Evolutionary conservation across 352 stramenopile genomes (phyloP).

Genomic region (Elongisporangium undulatum): DNA sequence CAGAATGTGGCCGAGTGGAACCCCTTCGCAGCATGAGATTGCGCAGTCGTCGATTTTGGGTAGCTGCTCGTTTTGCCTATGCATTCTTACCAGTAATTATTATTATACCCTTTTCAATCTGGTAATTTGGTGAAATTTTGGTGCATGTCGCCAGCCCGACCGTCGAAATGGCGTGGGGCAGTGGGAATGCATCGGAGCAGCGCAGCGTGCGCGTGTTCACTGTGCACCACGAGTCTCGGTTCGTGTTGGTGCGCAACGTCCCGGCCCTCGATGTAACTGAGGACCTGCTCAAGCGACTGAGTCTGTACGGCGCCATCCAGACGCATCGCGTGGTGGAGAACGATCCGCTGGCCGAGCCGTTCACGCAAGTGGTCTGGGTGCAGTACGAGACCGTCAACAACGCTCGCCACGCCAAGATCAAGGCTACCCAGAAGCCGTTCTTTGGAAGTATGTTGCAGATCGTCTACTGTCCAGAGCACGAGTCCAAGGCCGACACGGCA

Average conservation of each 20-base stretch:
- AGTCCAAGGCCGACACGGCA: slow-evolving; percentile 53
- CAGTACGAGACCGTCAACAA: slow-evolving; percentile 77
- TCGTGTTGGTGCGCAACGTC: slow-evolving; percentile 57
- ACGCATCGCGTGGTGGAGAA: slow-evolving; percentile 34
- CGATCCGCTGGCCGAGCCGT: slow-evolving; percentile 23
- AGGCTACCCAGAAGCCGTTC: slow-evolving; percentile 55
- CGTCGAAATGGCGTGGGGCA: not conserved
- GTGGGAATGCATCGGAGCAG: not conserved
- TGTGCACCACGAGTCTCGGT: slow-evolving; percentile 52
- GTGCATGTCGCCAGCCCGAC: not conserved
- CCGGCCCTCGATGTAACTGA: slow-evolving; percentile 50
- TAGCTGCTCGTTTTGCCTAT: not conserved
- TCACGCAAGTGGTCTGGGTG: slow-evolving; percentile 64
- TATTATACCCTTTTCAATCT: not conserved
- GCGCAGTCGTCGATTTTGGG: not conserved
- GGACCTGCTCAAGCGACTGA: slow-evolving; percentile 48
- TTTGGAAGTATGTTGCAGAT: slow-evolving; percentile 60
- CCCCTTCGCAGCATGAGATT: not conserved
- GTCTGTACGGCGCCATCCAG: slow-evolving; percentile 45
- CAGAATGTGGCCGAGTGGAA: not conserved
- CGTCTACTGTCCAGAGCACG: slow-evolving; percentile 57
- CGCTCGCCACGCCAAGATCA: slow-evolving; percentile 59
- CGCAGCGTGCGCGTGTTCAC: slow-evolving; percentile 49
- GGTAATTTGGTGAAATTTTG: not conserved
- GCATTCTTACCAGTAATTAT: not conserved